These are phyloP conservation scores for Curvularia sp. DNA, from an alignment of 2,329 filamentous ascomycete genomes.

Conservation along the genomic window DNA sequence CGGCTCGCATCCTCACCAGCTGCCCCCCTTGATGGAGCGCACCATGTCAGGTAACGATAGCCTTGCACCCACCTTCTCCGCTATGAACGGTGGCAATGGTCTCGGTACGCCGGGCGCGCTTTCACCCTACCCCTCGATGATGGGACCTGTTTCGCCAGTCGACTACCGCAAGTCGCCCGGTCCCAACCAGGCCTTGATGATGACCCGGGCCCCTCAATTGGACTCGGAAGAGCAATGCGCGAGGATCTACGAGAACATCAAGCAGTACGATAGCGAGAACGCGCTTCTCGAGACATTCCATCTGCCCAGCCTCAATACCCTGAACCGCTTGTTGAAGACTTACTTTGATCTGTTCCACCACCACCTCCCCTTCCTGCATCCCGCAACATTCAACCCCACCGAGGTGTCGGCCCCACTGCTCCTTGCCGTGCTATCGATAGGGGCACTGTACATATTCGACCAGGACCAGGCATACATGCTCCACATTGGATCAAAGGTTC, in stretches of 20 bases:
- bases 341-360: slow-evolving; percentile 98
- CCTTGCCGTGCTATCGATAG: slow-evolving; percentile 90
- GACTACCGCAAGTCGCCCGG: slow-evolving; percentile 75
- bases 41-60: slow-evolving; percentile 65
- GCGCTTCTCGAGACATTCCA: slow-evolving; percentile 89
- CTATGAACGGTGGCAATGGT: slow-evolving; percentile 73
- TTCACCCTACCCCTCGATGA: slow-evolving; percentile 74
- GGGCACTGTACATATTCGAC: slow-evolving; percentile 94
- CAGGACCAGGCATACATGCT: slow-evolving; percentile 97
- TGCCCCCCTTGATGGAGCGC: slow-evolving; percentile 74
- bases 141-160: slow-evolving; percentile 71
- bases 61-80: slow-evolving; percentile 70
- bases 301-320: slow-evolving; percentile 76
- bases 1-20: slow-evolving; percentile 66
- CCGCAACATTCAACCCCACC: slow-evolving; percentile 84
- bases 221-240: slow-evolving; percentile 84
- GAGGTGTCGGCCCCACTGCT: slow-evolving; percentile 82
- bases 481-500: slow-evolving; percentile 95
- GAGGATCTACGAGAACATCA: slow-evolving; percentile 85
- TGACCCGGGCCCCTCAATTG: slow-evolving; percentile 79
- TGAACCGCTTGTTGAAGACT: slow-evolving; percentile 92
- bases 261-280: slow-evolving; percentile 78
- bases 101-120: slow-evolving; percentile 75
- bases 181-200: slow-evolving; percentile 69
- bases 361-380: slow-evolving; percentile 93